These are phyloP conservation scores for Quercus robur DNA, from an alignment of 306 rosid genomes.

Conservation along the genomic window DNA sequence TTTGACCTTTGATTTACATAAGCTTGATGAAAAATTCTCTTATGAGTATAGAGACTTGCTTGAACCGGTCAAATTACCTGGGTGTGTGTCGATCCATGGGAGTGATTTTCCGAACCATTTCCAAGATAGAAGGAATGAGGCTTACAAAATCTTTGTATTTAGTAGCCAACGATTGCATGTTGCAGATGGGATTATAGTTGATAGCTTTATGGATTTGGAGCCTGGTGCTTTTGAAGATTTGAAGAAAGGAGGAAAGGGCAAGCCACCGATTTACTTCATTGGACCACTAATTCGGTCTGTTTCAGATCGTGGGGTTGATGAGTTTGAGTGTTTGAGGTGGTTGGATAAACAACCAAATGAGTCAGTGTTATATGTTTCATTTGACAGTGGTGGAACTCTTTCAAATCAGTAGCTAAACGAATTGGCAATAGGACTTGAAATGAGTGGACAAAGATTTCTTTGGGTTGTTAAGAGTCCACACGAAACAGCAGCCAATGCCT, in stretches of 20 bases:
- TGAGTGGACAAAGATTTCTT: conserved; percentile 27
- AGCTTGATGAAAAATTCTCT: conserved; percentile 14
- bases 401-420: conserved; percentile 15
- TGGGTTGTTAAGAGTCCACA: conserved; percentile 25
- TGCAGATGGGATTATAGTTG: conserved; percentile 18
- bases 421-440: conserved; percentile 24
- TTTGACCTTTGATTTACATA: conserved; percentile 8
- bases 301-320: background rate
- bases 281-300: background rate
- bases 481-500: conserved; percentile 7
- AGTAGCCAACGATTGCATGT: background rate
- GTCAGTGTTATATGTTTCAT: conserved; percentile 24
- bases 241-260: background rate
- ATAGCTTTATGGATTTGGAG: conserved; percentile 19
- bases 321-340: conserved; percentile 16
- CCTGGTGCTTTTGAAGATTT: conserved; percentile 15
- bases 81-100: conserved; percentile 22
- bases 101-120: background rate
- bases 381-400: conserved; percentile 24
- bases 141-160: background rate
- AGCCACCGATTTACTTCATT: conserved; percentile 16
- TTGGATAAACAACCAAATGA: conserved; percentile 17
- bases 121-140: conserved; percentile 11
- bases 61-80: conserved; percentile 20
- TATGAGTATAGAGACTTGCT: conserved; percentile 18